phyloP scores from a whole-genome alignment of 495 filamentous ascomycete genomes.

The Penicillium angulare region DNA sequence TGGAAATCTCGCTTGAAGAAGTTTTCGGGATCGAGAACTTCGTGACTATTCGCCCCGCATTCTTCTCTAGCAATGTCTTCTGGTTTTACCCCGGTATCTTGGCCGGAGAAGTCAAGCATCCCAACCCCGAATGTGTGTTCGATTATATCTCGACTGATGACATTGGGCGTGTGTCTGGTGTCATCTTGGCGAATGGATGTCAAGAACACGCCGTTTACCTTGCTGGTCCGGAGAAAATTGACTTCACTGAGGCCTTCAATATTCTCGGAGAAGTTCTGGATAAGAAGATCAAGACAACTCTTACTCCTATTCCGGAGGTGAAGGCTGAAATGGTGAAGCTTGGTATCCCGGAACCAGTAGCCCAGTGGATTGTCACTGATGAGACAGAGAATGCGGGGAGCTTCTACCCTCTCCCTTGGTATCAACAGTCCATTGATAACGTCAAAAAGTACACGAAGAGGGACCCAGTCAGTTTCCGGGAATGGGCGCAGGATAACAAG shows the following conservation, averaged over 20 bases:
- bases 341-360: neutral
- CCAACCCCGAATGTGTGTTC: conserved; percentile 2
- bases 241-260: conserved; percentile 5
- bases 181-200: conserved; percentile 2
- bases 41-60: conserved; percentile 10
- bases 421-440: conserved; percentile 1
- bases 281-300: conserved; percentile 7
- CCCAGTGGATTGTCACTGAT: conserved; percentile 4
- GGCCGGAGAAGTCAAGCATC: conserved; percentile 4
- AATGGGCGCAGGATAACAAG: conserved; percentile 45
- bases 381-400: neutral
- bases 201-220: conserved; percentile 8
- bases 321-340: neutral
- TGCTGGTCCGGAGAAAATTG: conserved; percentile 6
- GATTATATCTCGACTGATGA: conserved; percentile 19
- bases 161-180: conserved; percentile 12
- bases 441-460: conserved; percentile 13
- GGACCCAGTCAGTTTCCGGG: conserved; percentile 41
- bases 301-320: conserved; percentile 4
- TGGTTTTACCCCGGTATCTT: conserved; percentile 4
- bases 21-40: conserved; percentile 15
- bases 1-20: conserved; percentile 17
- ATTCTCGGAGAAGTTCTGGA: conserved; percentile 5
- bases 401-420: neutral
- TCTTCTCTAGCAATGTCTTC: conserved; percentile 15